Evolutionary conservation across 1,284 basidiomycete species (phyloP), one percentile per base, ranked within the genome.

Genomic region (Ceratobasidium theobromae): DNA sequence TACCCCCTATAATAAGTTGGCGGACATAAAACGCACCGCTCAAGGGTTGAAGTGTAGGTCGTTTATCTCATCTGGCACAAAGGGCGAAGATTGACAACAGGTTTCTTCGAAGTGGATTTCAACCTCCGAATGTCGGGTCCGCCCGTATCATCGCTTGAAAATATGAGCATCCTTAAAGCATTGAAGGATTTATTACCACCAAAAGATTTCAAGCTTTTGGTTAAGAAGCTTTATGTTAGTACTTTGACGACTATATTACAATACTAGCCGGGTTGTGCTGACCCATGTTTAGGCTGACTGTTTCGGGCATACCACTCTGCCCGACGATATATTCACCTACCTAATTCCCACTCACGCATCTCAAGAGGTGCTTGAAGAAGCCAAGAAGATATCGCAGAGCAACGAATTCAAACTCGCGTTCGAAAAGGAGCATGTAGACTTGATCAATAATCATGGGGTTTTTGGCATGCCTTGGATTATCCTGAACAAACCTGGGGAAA

Each of bases 401-500:
- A 28, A 49, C 23, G 55, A 49, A 21, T 49, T 60, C 18, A 49
- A 14, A 16, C 9, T 14, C 16, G 16, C 43, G n/a, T 60, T 60
- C 14, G 30, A 43, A 2, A 30, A 48, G 23, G n/a, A 48, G 30
- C 43, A 60, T 9, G 28, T 28, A 16, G 30, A 32, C 2, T 33
- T 60, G 27, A 6, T 60, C n/a, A 35, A 48, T 8, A 30, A 60
- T 27, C 23, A 46, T 23, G 55, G 55, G 8, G 45, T 45, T 9
- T 60, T 60, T n/a, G 55, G 55, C 18, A 4, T 60, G 30, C 55
- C 55, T 11, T 48, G 55, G 55, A 60, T 35, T 14, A 30, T 60
- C n/a, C 3, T 60, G 9, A 27, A 60, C 21, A 41, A 45, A n/a
- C 55, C 43, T 30, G 30, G 43, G 23, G 55, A 49, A 46, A 25